Evolutionary conservation across 352 stramenopile genomes (phyloP), one percentile per base, ranked within the genome.

Genomic region (Pythium grandisporangium): DNA sequence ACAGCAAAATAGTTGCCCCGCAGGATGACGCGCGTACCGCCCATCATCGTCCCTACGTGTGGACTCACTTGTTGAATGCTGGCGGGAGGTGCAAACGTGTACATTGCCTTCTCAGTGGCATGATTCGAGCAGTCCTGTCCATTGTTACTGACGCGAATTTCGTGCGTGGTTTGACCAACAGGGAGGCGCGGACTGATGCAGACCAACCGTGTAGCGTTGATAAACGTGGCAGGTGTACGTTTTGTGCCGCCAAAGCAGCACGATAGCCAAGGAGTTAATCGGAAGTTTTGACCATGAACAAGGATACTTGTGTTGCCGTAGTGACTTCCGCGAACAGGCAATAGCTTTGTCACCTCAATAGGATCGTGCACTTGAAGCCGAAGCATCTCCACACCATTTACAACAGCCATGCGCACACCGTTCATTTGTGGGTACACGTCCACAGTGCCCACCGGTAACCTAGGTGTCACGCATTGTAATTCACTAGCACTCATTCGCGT

Each of bases 211-310:
- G 78, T 77, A 1, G 63, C 45, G 25, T 90, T 94, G 14, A 81
- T 53, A 43, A 86, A 87, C 1, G 61, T 67, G 21, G 75, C 78
- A 35, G 59, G 51, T 5, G 84, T 66, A 1, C 38, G 50, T n/a
- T 52, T 36, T 11, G 58, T 48, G 21, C 58, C 62, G 55, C n/a
- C n/a, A n/a, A 95, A 92, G 30, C 74, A 83, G 34, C 83, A 95
- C 5, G 66, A 60, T 0, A 93, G 45, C 11, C 64, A 30, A 3
- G 56, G 61, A 1, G 71, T 78, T 10, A 74, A 56, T 10, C 63
- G 14, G 35, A 89, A 85, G 22, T 76, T 63, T 35, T 45, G 63
- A 1, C 78, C 78, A 19, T 51, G 12, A 8, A 92, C 50, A 11
- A 26, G 37, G 4, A 87, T 41, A 4, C 16, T 46, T 0, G 74